Evolutionary conservation across 352 stramenopile species (phyloP).

Genomic region (Pythium scleroteichum): DNA sequence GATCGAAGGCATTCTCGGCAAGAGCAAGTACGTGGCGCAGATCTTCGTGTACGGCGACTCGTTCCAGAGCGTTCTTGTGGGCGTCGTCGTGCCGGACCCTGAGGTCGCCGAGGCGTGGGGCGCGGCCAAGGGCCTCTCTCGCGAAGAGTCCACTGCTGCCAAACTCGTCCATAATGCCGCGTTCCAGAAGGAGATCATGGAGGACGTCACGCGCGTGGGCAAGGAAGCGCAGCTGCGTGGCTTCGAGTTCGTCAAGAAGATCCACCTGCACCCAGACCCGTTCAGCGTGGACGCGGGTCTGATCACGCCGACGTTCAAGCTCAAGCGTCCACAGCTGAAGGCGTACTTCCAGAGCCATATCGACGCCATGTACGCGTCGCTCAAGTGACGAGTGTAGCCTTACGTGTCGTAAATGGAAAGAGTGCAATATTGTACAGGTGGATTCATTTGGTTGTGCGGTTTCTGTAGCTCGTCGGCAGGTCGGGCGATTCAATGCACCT

Average conservation of each 20-base stretch:
- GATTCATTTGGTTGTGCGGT: too few relatives aligned
- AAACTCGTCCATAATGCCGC: conserved; percentile 36
- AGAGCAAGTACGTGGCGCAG: conserved; percentile 93
- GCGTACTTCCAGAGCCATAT: conserved; percentile 52
- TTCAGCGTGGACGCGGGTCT: conserved; percentile 92
- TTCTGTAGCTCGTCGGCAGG: too few relatives aligned
- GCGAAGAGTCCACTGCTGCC: conserved; percentile 29
- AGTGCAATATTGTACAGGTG: too few relatives aligned
- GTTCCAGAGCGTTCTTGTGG: conserved; percentile 92
- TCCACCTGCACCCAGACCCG: conserved; percentile 85
- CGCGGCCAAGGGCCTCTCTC: conserved; percentile 51
- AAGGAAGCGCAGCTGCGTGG: conserved; percentile 76
- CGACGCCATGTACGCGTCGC: conserved; percentile 48
- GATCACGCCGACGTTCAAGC: conserved; percentile 96
- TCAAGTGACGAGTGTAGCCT: conserved; percentile 5
- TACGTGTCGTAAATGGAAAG: too few relatives aligned
- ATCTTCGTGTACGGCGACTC: conserved; percentile 97
- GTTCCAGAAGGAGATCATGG: conserved; percentile 34
- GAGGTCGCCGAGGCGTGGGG: conserved; percentile 61
- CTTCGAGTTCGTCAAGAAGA: conserved; percentile 91
- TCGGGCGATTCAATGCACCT: too few relatives aligned
- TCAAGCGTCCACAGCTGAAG: conserved; percentile 87
- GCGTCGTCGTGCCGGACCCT: conserved; percentile 88
- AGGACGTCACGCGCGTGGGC: conserved; percentile 42
- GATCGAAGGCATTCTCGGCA: conserved; percentile 94